Base-by-base conservation (phyloP, 164 flowering plant genomes). In the Magnolia kwangsiensis region DNA sequence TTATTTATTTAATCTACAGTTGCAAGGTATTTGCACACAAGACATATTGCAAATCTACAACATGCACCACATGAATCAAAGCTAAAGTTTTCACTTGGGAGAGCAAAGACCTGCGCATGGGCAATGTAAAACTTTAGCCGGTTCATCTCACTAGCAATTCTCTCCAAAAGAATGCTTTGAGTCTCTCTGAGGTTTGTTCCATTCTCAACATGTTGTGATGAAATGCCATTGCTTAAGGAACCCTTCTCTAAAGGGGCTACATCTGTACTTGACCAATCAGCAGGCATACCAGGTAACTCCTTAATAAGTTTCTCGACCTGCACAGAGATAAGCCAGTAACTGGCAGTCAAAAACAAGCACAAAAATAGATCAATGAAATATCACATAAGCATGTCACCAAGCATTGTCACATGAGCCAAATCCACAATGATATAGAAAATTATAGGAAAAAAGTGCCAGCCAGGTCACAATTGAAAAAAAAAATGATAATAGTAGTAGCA, bases 121-220 rank as follows among this genome's bases (percentile, higher is more conserved):
- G 97, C 87, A 24, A 89, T 83, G 79, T 96, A 92, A 84, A 96
- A 96, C 86, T 91, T 94, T 27, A 96, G 85, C 81, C 98, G 84
- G 80, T 96, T 96, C 98, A 96, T 96, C 85, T 96, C 99, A 86
- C 98, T 96, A 8, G 99, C 93, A 81, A 94, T 93, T 80, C 99
- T 88, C 83, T 96, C 99, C 87, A 96, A 81, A 72, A 94, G 90
- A 92, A 92, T 91, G 85, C 99, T 96, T 82, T 94, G 98, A 37
- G 98, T 94, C 78, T 94, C 99, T 81, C 99, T 88, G 14, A 90
- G 72, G 82, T 77, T 90, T 51, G 89, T 86, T 72, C 89, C 98
- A 82, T 85, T 91, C 79, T 94, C 98, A 49, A 79, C 80, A 64
- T 84, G 87, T 68, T 86, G 95, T 21, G 79, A 75, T 14, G 87